Percentiles rank a stretch among this genome's conserved stretches.
Evolutionary conservation across 2,329 filamentous ascomycete genomes (phyloP).

Genomic region (Drechslera avenae): DNA sequence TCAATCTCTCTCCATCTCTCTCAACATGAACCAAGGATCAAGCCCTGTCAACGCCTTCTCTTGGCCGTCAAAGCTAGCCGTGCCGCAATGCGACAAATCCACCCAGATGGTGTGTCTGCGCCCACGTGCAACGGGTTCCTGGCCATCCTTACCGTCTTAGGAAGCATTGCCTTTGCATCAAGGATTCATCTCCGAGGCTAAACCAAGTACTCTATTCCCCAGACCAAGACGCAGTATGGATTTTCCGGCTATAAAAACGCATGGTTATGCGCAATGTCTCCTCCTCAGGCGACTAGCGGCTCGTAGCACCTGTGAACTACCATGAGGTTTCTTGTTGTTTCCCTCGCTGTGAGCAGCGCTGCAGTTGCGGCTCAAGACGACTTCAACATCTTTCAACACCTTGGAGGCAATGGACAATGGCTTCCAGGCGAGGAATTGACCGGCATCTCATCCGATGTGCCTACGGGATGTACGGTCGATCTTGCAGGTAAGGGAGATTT

Average conservation of each 20-base stretch:
- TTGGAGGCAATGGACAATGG: conserved; percentile 51
- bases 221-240: not conserved
- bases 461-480: conserved; percentile 63
- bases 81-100: conserved; percentile 2
- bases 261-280: not conserved
- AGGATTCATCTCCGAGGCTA: conserved; percentile 29
- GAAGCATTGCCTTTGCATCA: conserved; percentile 23
- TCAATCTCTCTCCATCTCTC: not conserved
- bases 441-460: conserved; percentile 59
- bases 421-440: conserved; percentile 56
- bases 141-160: conserved; percentile 21
- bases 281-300: not conserved
- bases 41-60: not conserved
- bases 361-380: conserved; percentile 23
- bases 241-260: conserved; percentile 7
- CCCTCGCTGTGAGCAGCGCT: conserved; percentile 14
- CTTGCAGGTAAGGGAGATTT: conserved; percentile 48
- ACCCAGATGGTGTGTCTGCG: conserved; percentile 3
- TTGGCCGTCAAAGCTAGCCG: conserved; percentile 3
- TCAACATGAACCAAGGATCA: conserved; percentile 5
- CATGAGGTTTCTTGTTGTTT: conserved; percentile 31
- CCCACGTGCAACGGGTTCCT: conserved; percentile 12
- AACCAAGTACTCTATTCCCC: not conserved
- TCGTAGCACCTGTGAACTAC: not conserved
- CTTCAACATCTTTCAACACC: conserved; percentile 43